These are phyloP conservation scores for Suillus spraguei DNA, from an alignment of 768 basidiomycete genomes.

Conservation along the genomic window DNA sequence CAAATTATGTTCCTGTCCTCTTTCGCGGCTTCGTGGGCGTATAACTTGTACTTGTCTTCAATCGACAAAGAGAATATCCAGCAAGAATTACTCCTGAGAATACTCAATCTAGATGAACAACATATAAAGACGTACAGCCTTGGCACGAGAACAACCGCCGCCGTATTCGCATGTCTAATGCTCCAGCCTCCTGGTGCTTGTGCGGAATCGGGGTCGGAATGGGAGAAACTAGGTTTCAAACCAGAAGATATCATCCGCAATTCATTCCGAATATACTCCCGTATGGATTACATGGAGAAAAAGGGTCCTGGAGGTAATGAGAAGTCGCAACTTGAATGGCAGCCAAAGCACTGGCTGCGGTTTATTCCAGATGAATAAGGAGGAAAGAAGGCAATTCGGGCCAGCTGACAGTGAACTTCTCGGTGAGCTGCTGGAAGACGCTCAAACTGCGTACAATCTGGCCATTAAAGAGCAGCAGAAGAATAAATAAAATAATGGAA, in stretches of 20 bases:
- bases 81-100: slow-evolving; percentile 18
- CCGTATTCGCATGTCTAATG: slow-evolving; percentile 11
- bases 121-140: slow-evolving; percentile 9
- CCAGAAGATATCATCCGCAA: slow-evolving; percentile 7
- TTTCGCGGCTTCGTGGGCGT: slow-evolving; percentile 34
- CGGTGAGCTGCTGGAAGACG: not conserved
- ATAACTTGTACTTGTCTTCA: slow-evolving; percentile 33
- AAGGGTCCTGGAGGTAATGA: not conserved
- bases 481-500: too few relatives aligned
- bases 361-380: not conserved
- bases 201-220: not conserved
- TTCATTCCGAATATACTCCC: slow-evolving; percentile 14
- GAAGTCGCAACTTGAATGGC: not conserved
- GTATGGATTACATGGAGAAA: slow-evolving; percentile 11
- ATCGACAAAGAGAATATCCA: slow-evolving; percentile 33
- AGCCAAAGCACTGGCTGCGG: not conserved
- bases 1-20: slow-evolving; percentile 37
- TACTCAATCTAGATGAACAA: slow-evolving; percentile 1
- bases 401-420: not conserved
- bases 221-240: not conserved
- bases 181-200: not conserved
- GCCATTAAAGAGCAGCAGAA: not conserved
- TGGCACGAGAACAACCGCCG: slow-evolving; percentile 12
- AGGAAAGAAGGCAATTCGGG: not conserved
- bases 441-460: not conserved